Evolutionary conservation across 495 filamentous ascomycete genomes (phyloP).

Genomic region (Astrocystis sublimbata): DNA sequence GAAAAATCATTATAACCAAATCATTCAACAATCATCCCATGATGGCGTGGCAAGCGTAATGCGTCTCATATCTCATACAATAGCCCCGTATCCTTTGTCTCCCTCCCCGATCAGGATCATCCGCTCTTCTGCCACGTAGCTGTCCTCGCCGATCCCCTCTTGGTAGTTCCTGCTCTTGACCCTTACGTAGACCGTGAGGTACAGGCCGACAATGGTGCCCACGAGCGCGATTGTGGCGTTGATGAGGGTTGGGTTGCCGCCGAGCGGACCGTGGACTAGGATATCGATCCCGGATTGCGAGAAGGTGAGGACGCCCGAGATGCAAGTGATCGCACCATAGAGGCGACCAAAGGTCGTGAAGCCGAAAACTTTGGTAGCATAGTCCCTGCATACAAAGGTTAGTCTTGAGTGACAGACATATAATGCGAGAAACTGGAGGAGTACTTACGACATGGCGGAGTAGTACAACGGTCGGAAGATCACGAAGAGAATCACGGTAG

Average conservation of each 20-base stretch:
- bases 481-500: conserved; percentile 32
- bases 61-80: conserved; percentile 11
- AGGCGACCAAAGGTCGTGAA: conserved; percentile 58
- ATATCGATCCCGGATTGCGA: conserved; percentile 52
- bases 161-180: conserved; percentile 21
- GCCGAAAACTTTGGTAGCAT: conserved; percentile 57
- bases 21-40: not conserved
- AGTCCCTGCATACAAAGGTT: conserved; percentile 45
- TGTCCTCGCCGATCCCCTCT: conserved; percentile 11
- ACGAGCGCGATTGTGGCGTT: conserved; percentile 40
- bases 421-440: conserved; percentile 11
- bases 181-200: conserved; percentile 24
- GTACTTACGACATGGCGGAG: conserved; percentile 55
- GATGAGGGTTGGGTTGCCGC: conserved; percentile 46
- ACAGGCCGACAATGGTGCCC: conserved; percentile 28
- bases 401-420: not conserved
- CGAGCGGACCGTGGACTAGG: conserved; percentile 45
- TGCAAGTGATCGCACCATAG: conserved; percentile 54
- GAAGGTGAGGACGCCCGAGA: conserved; percentile 54
- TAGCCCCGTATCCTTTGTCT: not conserved
- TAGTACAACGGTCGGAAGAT: conserved; percentile 46
- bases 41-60: not conserved
- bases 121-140: conserved; percentile 17
- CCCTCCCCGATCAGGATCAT: conserved; percentile 23
- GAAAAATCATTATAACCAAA: not conserved